phyloP scores from a whole-genome alignment of 2,329 filamentous ascomycete species.

The Colletotrichum cordylinicola region DNA sequence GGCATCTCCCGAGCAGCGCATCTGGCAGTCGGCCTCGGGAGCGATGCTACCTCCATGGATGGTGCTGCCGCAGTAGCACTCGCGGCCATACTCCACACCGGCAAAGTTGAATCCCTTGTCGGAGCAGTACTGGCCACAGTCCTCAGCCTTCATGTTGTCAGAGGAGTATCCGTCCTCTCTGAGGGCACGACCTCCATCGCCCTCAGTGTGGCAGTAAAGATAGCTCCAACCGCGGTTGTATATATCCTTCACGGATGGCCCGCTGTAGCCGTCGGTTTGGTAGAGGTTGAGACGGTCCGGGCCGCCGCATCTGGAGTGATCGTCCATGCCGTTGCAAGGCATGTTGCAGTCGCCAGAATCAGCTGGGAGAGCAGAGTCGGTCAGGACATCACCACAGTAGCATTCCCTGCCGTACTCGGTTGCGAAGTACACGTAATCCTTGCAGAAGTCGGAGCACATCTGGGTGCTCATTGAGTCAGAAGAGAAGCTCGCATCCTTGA shows the following conservation, averaged over 20 bases:
- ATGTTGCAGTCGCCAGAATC: slow-evolving; percentile 35
- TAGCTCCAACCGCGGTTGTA: neutral
- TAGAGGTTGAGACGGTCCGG: slow-evolving; percentile 39
- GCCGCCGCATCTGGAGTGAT: slow-evolving; percentile 38
- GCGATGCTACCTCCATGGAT: slow-evolving; percentile 30
- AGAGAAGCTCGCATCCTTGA: slow-evolving; percentile 28
- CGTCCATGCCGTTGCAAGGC: slow-evolving; percentile 38
- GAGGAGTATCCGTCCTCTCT: slow-evolving; percentile 32
- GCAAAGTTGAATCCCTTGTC: slow-evolving; percentile 43
- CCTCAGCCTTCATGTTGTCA: slow-evolving; percentile 38
- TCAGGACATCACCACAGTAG: slow-evolving; percentile 37
- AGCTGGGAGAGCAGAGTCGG: slow-evolving; percentile 31
- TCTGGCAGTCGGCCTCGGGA: slow-evolving; percentile 38
- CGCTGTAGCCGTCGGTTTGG: slow-evolving; percentile 24
- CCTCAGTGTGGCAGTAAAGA: slow-evolving; percentile 6
- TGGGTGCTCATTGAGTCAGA: slow-evolving; percentile 36
- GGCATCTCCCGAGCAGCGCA: slow-evolving; percentile 43
- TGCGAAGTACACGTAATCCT: slow-evolving; percentile 40
- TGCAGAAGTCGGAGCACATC: slow-evolving; percentile 39
- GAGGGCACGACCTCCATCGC: slow-evolving; percentile 29
- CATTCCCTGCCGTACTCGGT: slow-evolving; percentile 44
- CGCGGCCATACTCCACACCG: slow-evolving; percentile 50
- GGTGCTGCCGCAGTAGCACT: slow-evolving; percentile 46
- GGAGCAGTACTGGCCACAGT: slow-evolving; percentile 43
- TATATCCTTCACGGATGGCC: neutral